Conservation (phyloP, 2,329 filamentous ascomycete species). For the Colletotrichum sp. region DNA sequence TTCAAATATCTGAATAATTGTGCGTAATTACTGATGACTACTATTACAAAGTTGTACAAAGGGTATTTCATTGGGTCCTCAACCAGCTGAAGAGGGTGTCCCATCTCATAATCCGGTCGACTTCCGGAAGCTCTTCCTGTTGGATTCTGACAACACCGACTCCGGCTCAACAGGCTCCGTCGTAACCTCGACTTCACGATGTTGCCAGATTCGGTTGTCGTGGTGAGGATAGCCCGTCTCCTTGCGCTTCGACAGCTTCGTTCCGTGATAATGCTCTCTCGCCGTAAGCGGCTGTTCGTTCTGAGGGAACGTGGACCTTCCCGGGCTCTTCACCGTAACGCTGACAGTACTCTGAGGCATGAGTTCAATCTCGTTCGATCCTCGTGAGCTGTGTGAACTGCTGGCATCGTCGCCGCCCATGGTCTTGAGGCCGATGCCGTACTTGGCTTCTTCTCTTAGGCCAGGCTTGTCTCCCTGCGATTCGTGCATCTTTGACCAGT, state of each 20-base stretch:
- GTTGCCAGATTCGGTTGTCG: conserved; percentile 17
- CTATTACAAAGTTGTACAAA: not conserved
- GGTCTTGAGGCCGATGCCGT: conserved; percentile 24
- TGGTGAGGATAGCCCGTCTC: not conserved
- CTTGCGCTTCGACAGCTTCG: not conserved
- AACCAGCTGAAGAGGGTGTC: not conserved
- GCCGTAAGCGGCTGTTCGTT: not conserved
- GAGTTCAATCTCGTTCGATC: conserved; percentile 5
- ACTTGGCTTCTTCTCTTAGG: conserved; percentile 12
- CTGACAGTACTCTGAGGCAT: not conserved
- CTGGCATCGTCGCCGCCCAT: conserved; percentile 22
- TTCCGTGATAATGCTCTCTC: conserved; percentile 6
- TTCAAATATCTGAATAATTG: not conserved
- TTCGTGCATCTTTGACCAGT: conserved; percentile 4
- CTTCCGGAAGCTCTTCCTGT: conserved; percentile 1
- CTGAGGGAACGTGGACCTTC: not conserved
- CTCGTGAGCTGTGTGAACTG: conserved; percentile 11
- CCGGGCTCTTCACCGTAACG: conserved; percentile 5
- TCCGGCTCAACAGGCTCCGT: conserved; percentile 20
- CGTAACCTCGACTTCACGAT: conserved; percentile 15
- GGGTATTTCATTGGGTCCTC: not conserved
- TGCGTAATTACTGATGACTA: not conserved
- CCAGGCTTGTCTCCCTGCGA: not conserved
- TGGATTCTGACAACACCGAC: not conserved
- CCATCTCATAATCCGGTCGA: not conserved